These are phyloP conservation scores for Lasiodiplodia sp. DNA, from an alignment of 2,329 filamentous ascomycete genomes.

Conservation along the genomic window DNA sequence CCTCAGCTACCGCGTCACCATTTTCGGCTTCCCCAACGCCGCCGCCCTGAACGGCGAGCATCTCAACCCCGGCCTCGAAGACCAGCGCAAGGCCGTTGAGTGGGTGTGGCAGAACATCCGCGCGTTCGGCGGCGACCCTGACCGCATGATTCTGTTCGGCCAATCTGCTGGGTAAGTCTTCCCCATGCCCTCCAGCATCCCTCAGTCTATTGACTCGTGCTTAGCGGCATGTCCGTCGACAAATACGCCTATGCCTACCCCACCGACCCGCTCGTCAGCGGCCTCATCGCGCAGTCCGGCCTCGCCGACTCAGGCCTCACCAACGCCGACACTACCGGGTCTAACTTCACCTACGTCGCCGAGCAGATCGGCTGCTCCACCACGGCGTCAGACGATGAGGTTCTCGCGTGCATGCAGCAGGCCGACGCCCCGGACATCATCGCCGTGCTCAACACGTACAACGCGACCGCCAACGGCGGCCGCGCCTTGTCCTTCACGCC, in stretches of 20 bases:
- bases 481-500: slow-evolving; percentile 40
- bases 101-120: slow-evolving; percentile 50
- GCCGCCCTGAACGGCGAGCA: slow-evolving; percentile 45
- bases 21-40: slow-evolving; percentile 45
- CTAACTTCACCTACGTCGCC: slow-evolving; percentile 51
- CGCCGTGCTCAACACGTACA: slow-evolving; percentile 42
- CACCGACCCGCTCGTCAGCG: slow-evolving; percentile 58
- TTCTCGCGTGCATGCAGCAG: slow-evolving; percentile 48
- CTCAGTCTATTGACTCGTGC: neutral
- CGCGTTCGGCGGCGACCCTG: slow-evolving; percentile 48
- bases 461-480: slow-evolving; percentile 30
- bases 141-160: slow-evolving; percentile 48
- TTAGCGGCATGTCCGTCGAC: slow-evolving; percentile 58
- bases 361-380: slow-evolving; percentile 43
- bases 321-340: slow-evolving; percentile 37
- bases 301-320: slow-evolving; percentile 45
- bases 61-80: slow-evolving; percentile 45
- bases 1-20: slow-evolving; percentile 58
- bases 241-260: slow-evolving; percentile 54
- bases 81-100: slow-evolving; percentile 49
- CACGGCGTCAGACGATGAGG: slow-evolving; percentile 35
- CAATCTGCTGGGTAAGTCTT: slow-evolving; percentile 56
- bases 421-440: slow-evolving; percentile 40
- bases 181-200: too few species aligned
- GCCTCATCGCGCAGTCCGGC: slow-evolving; percentile 55